Evolutionary conservation across 805 yeast genomes (phyloP), one percentile per base, ranked within the genome.

Genomic region (Candida loeiensis): DNA sequence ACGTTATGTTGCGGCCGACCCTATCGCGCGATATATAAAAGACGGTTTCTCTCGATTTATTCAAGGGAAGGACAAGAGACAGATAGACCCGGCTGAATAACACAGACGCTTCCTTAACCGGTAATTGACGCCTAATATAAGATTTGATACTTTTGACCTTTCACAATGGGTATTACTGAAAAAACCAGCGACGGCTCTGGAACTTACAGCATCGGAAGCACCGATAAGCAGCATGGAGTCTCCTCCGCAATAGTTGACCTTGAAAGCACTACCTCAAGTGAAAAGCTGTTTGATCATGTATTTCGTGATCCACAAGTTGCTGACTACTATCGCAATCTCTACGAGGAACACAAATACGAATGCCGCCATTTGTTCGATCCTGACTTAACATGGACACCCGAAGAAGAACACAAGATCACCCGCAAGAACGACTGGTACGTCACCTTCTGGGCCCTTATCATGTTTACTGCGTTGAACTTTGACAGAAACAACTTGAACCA

Each of bases 281-380:
- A 37, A 14, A 37, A 37, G 18, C 34, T 21, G 31, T 37, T 24
- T 25, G 36, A 31, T 6, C 40, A 46, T 27, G 40, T 46, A 13
- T 46, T 46, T 22, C 38, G 39, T 15, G 77, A 79, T 46, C 77
- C 78, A 1, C 58, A 48, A 4, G 65, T 71, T 2, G 79, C 75
- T 2, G 67, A 66, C 26, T 57, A 70, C 50, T 79, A 74, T 52
- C 46, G 59, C 4, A 49, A 59, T 0, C 31, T 77, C 6, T 79
- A 79, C 48, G 78, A 77, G 31, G 46, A 55, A 3, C 55, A 76
- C 1, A 34, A 71, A 7, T 80, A 80, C 50, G 86, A 80, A 51
- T 73, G 82, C 45, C 63, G 75, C 16, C 60, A 65, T 25, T 64
- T 65, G 13, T 75, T 81, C 50, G 85, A 82, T 51, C 82, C 85